Conservation (phyloP, 2,329 filamentous ascomycete species). For the Juglanconis juglandina region DNA sequence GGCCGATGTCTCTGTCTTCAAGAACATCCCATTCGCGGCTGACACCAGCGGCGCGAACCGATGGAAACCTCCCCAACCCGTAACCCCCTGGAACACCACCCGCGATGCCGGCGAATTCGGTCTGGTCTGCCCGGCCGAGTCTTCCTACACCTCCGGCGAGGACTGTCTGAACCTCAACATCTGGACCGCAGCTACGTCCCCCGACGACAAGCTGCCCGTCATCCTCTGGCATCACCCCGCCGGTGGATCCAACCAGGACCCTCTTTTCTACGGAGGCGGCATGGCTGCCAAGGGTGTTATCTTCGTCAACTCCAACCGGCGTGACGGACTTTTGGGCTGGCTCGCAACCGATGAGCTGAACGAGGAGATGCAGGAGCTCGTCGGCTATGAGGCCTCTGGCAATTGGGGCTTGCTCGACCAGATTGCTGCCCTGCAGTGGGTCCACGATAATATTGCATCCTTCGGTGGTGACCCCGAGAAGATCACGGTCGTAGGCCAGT, state of each 20-base stretch:
- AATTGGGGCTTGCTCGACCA: slow-evolving; percentile 50
- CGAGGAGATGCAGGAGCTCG: slow-evolving; percentile 15
- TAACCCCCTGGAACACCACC: slow-evolving; percentile 21
- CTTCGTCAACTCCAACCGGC: slow-evolving; percentile 58
- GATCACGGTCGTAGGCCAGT: slow-evolving; percentile 17
- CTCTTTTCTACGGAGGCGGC: slow-evolving; percentile 50
- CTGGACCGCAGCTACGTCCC: slow-evolving; percentile 31
- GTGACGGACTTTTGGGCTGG: slow-evolving; percentile 63
- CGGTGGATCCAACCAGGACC: slow-evolving; percentile 21
- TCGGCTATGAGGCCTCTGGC: slow-evolving; percentile 29
- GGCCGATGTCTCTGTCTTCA: slow-evolving; percentile 42
- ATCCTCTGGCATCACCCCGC: slow-evolving; percentile 57
- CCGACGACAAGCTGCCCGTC: slow-evolving; percentile 39
- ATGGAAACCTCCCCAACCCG: slow-evolving; percentile 39
- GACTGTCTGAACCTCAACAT: slow-evolving; percentile 53
- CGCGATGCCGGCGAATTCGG: slow-evolving; percentile 36
- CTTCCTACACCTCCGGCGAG: slow-evolving; percentile 32
- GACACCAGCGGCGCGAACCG: slow-evolving; percentile 37
- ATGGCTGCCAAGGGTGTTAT: slow-evolving; percentile 58
- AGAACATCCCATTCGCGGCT: slow-evolving; percentile 47
- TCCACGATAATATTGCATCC: slow-evolving; percentile 19
- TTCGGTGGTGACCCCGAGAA: slow-evolving; percentile 22
- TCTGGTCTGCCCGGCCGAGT: slow-evolving; percentile 27
- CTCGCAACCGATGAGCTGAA: slow-evolving; percentile 18
- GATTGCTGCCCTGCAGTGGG: slow-evolving; percentile 26